Base-by-base conservation (phyloP, 2,329 filamentous ascomycete species). In the Phaeoacremonium minimum region DNA sequence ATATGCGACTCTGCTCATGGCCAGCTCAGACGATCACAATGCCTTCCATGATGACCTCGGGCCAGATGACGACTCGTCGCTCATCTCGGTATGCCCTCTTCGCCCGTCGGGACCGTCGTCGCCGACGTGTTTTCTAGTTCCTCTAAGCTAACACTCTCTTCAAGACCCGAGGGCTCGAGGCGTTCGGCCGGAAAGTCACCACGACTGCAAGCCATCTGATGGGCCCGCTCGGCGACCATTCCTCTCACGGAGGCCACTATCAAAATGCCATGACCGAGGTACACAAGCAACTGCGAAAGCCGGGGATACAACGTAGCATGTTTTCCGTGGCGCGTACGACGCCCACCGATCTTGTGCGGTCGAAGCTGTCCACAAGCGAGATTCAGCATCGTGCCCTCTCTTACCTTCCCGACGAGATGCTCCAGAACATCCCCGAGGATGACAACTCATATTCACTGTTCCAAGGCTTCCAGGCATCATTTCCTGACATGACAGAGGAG, bases 331-430 rank as follows among this genome's bases (percentile, higher is more conserved):
- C 91, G 35, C 85, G 85, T 62, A 91, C 90, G 9, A 89, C 87
- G 3, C 93, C 93, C n/a, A 87, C 88, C 47, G 91, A 98, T 56
- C 73, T 98, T 35, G 87, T 97, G 49, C 87, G 93, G 49, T 91
- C 87, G 42, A 91, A 85, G 56, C 81, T 98, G 51, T 96, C 89
- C 29, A 85, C 87, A 15, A 73, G 80, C 47, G 93, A 98, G 67
- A 97, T 97, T 50, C 89, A 95, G 63, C 90, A 95, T 51, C 86
- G 93, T 47, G 93, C 93, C 32, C 67, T 97, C 38, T 83, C 88
- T 30, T 90, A 86, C 56, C 72, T 98, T 22, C 82, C 93, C 33
- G 91, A 98, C 63, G 90, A 96, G 44, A 76, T 98, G 48, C 77
- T 98, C 32, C 71, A 72, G 47, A 90, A 95, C 57, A 91, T 96